Conservation (phyloP, 164 flowering plant genomes). For the Macadamia tetraphylla region DNA sequence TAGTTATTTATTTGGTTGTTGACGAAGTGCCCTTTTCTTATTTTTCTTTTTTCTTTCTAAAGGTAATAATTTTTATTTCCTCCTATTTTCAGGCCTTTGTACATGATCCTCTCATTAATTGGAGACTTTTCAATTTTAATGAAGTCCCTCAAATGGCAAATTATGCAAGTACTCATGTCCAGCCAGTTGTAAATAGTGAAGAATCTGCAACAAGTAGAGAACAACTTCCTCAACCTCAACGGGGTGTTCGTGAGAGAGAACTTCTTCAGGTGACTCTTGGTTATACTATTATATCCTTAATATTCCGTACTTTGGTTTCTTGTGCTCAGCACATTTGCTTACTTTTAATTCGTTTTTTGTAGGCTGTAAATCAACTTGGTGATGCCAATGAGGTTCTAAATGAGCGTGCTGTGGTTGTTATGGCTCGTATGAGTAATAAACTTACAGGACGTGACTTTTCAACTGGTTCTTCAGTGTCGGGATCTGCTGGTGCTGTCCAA, state of each 20-base stretch:
- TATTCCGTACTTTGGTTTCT: neutral
- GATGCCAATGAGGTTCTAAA: conserved; percentile 97
- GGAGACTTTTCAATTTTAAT: conserved; percentile 95
- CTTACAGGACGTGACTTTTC: conserved; percentile 96
- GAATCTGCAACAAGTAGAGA: conserved; percentile 56
- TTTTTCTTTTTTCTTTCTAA: neutral
- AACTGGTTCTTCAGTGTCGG: conserved; percentile 36
- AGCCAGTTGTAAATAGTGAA: conserved; percentile 66
- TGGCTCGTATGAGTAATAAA: conserved; percentile 97
- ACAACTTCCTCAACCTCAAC: conserved; percentile 77
- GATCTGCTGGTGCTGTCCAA: conserved; percentile 37
- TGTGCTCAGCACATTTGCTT: neutral
- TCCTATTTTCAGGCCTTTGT: conserved; percentile 84
- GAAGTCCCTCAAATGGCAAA: conserved; percentile 86
- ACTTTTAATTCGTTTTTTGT: conserved; percentile 9
- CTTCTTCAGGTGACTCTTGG: conserved; percentile 66
- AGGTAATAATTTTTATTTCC: conserved; percentile 1
- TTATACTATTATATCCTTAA: neutral
- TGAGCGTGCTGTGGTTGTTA: conserved; percentile 91
- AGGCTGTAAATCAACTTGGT: conserved; percentile 97
- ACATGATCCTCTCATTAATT: conserved; percentile 96
- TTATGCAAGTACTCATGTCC: conserved; percentile 45
- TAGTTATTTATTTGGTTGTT: neutral
- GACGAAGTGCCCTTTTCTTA: neutral
- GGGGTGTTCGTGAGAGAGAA: conserved; percentile 90